These are phyloP conservation scores for Plantago major DNA, from an alignment of 257 asterid species.

Conservation along the genomic window DNA sequence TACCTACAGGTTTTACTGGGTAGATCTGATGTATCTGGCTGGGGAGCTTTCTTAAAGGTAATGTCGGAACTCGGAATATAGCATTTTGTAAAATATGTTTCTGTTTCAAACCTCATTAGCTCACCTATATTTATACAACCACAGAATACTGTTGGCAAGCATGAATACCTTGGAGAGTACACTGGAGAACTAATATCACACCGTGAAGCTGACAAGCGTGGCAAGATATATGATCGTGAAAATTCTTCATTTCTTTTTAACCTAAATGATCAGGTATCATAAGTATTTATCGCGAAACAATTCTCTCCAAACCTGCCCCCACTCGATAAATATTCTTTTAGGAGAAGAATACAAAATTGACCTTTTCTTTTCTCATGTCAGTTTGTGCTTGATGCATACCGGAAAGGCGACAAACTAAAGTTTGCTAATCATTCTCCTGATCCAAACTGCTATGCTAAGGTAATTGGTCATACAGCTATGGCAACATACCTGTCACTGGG, in stretches of 20 bases:
- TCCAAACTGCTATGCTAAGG: slow-evolving; percentile 95
- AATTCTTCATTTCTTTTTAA: slow-evolving; percentile 90
- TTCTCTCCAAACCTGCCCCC: too few relatives aligned
- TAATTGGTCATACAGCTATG: slow-evolving; percentile 24
- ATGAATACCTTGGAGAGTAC: slow-evolving; percentile 95
- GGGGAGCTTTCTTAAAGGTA: slow-evolving; percentile 99
- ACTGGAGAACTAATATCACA: slow-evolving; percentile 95
- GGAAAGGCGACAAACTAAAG: slow-evolving; percentile 89
- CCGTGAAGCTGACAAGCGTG: slow-evolving; percentile 99
- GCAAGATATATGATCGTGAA: slow-evolving; percentile 93
- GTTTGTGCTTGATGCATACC: slow-evolving; percentile 90
- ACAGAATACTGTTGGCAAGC: slow-evolving; percentile 87
- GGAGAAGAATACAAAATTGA: slow-evolving; percentile 8
- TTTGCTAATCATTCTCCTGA: slow-evolving; percentile 91
- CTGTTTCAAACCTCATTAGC: slow-evolving; percentile 10
- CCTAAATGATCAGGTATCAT: slow-evolving; percentile 74
- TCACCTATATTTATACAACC: slow-evolving; percentile 24
- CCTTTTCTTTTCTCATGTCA: slow-evolving; percentile 27
- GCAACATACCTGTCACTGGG: not conserved
- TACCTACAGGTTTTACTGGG: slow-evolving; percentile 75
- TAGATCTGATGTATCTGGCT: slow-evolving; percentile 88
- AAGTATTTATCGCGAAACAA: not conserved
- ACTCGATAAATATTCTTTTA: not conserved
- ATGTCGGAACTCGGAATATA: slow-evolving; percentile 18
- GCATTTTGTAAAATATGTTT: slow-evolving; percentile 4